A percentile compares a stretch with the other conserved stretches of the same genome.
These are phyloP conservation scores for Exophiala xenobiotica DNA, from an alignment of 2,329 filamentous ascomycete species.

Conservation along the genomic window DNA sequence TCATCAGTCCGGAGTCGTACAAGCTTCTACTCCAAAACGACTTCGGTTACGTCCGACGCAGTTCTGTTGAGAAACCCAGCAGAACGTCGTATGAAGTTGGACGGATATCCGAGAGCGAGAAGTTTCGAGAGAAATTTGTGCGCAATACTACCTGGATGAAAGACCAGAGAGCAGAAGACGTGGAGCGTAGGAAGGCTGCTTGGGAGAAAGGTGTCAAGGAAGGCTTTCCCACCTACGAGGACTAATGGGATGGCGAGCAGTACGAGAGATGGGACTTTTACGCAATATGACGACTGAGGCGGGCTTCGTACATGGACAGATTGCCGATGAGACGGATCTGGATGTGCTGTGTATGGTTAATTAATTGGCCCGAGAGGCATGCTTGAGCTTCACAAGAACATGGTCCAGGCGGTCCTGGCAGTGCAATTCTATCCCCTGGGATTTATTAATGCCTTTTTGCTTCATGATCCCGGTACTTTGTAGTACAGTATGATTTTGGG, in stretches of 20 bases:
- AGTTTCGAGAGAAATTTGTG: conserved; percentile 53
- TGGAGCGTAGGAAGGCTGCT: conserved; percentile 36
- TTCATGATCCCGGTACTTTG: too few species aligned
- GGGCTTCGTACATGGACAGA: too few species aligned
- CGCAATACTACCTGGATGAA: conserved; percentile 55
- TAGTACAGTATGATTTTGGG: too few species aligned
- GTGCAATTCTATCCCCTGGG: too few species aligned
- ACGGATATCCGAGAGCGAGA: conserved; percentile 46
- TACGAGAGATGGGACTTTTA: background rate
- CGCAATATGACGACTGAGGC: too few species aligned
- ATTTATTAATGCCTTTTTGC: too few species aligned
- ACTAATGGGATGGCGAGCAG: conserved; percentile 7
- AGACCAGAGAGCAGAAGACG: conserved; percentile 50
- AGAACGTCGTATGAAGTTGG: conserved; percentile 30
- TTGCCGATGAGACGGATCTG: too few species aligned
- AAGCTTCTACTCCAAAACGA: conserved; percentile 71
- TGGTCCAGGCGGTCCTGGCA: too few species aligned
- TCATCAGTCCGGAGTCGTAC: conserved; percentile 74
- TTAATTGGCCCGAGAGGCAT: too few species aligned
- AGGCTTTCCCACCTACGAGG: conserved; percentile 29
- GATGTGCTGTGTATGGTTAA: too few species aligned
- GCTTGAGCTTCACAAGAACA: too few species aligned
- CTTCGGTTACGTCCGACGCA: conserved; percentile 57
- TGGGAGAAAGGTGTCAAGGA: conserved; percentile 29
- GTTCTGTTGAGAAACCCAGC: conserved; percentile 35